Evolutionary conservation across 1,284 basidiomycete species (phyloP), one percentile per base, ranked within the genome.

Genomic region (Pseudozyma pruni): DNA sequence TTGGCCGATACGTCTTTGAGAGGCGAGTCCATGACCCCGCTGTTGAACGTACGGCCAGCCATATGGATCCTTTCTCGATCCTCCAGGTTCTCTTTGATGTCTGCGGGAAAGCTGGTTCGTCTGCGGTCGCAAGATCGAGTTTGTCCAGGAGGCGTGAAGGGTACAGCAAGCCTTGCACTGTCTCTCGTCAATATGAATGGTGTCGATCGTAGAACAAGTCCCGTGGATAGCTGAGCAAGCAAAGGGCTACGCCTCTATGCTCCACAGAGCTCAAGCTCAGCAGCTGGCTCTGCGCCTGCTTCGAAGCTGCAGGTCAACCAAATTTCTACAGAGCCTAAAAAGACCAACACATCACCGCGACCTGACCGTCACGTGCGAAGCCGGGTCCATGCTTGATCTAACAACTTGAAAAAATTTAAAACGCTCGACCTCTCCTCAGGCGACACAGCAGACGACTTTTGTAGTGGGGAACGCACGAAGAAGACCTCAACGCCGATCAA

Each of bases 1-100:
- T 77, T 77, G 9, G 67, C 58, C 9, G 75, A 64, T 0, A 73
- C 57, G 46, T 77, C 73, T 13, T 72, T 60, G 27, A 77, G 68
- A 3, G 75, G 75, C 34, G 73, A 75, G 40, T 73, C 70, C 47
- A 73, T 63, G 10, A 46, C 35, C 16, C 56, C 46, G 1, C 33
- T 41, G 44, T 34, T 35, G 4, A 14, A 11, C 16, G 17, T 11
- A 29, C 27, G 27, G 7, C 27, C 27, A 6, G 27, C 27, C 27
- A 29, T 29, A 29, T 29, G 7, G 27, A 29, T 11, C 7, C 27
- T 29, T 7, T 11, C 11, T 11, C 27, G 27, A 11, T 29, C 11
- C 27, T 7, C 27, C 27, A 11, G 11, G 27, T 11, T 29, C 6
- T 29, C 11, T 29, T n/a, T n/a, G n/a, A n/a, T n/a, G n/a, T n/a